Base-by-base conservation (phyloP, 1,284 basidiomycete species). In the Mycena citricolor region DNA sequence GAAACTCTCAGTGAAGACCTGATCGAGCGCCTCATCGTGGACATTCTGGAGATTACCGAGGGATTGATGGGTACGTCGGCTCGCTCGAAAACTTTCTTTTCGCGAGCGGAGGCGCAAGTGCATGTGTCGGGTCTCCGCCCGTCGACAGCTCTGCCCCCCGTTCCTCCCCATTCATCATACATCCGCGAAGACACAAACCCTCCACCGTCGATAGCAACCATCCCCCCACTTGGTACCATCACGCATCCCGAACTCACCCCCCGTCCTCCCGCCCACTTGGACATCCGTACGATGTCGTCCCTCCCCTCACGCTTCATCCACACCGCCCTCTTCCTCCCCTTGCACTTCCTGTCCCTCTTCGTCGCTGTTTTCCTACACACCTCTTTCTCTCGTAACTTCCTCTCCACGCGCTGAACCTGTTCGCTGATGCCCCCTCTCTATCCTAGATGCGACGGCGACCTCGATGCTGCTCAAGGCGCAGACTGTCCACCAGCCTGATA, bases 1-100 rank as follows among this genome's bases (percentile, higher is more conserved):
- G 79, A 82, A 61, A 76, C 68, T 4, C 57, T 78, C 31, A 72
- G 65, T 47, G 70, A 70, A 52, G 72, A 76, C 46, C 57, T 76
- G 26, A 60, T 69, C 39, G 71, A 72, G 49, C 60, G 70, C 5
- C 60, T 74, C 28, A 65, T 74, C 33, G 55, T 64, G 10, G 71
- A 74, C 43, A 67, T 73, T n/a, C 46, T 73, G 10, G 66, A 71
- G 37, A 60, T 65, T 36, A 66, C 68, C 3, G 68, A 72, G 54
- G 57, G 58, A 10, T 60, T 72, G 22, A 65, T 63, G 58, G 60
- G 68, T 69, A 47, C 39, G 60, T 59, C 50, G 35, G 38, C 42
- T 24, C 42, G 33, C 44, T 47, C 45, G 25, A 36, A 45, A 19
- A 33, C 39, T 19, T 22, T 33, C n/a, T 48, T 47, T n/a, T n/a